Conservation (phyloP, 257 asterid genomes). For the Mitragyna speciosa region DNA sequence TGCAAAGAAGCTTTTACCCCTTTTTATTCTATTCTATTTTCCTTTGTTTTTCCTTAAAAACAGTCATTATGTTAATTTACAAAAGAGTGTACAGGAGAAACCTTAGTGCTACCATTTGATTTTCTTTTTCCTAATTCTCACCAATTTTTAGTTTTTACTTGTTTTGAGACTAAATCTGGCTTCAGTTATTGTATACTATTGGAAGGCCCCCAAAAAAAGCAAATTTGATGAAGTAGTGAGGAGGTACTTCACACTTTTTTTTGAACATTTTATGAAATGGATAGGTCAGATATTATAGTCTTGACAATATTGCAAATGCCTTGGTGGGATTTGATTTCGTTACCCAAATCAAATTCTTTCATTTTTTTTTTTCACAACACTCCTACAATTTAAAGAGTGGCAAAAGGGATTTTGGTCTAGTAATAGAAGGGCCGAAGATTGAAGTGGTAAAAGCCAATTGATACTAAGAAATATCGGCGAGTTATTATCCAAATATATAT, state of each 20-base stretch:
- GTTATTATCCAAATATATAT: no score
- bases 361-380: not conserved
- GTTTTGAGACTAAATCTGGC: not conserved
- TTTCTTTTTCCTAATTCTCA: not conserved
- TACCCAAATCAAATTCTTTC: not conserved
- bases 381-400: not conserved
- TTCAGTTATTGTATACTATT: not conserved
- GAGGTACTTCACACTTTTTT: no score
- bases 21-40: not conserved
- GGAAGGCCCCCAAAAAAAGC: not conserved
- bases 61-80: not conserved
- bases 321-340: not conserved
- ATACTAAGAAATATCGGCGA: not conserved
- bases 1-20: not conserved
- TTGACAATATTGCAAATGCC: not conserved
- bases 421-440: not conserved
- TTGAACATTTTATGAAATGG: no score
- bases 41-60: not conserved
- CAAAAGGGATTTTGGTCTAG: not conserved
- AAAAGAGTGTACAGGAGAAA: constrained; percentile 13
- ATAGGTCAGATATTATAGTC: not conserved
- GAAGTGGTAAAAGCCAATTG: no score
- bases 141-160: not conserved
- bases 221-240: not conserved
- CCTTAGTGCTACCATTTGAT: not conserved